Evolutionary conservation across 1,139 yeast species (phyloP), one percentile per base, ranked within the genome.

Genomic region (Lodderomyces metapsilosis): DNA sequence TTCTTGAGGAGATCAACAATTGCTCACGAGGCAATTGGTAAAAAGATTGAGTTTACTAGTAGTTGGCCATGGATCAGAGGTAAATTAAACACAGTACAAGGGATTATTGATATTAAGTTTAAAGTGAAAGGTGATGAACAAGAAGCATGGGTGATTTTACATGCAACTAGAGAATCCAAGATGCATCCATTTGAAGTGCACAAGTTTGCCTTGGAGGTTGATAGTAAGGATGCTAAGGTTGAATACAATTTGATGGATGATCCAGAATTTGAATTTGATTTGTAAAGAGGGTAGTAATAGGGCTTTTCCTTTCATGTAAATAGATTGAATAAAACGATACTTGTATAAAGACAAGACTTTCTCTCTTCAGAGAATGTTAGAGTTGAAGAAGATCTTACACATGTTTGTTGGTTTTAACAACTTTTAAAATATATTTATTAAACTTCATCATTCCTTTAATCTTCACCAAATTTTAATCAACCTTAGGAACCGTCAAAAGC

Each of bases 41-140:
- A 76, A 38, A 82, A 85, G 51, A 86, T 92, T 49, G 80, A 81
- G 34, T 88, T 84, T 58, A 73, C 75, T 28, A 71, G 76, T 39
- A 62, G 85, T 36, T 78, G 85, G 69, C 98, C 98, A 3, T 92
- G 97, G 97, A 83, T 92, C 44, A 68, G 76, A 43, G 98, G 98
- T 6, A 78, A 81, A 37, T 70, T 92, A 51, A 88, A 91, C 53
- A 88, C 94, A 28, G 88, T 88, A 47, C 76, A 80, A 44, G 97
- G 97, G 13, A 70, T 76, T 17, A 85, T 92, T 37, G 85, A 91
- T 58, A 80, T 92, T 51, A 62, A 64, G 25, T 88, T 88, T 53
- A 66, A 73, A 33, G 87, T 88, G 34, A 74, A 76, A 52, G 98
- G 98, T 10, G 71, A 70, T 40, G 68, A 71, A 47, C 66, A 63